Evolutionary conservation across 192 early-diverging fungal genomes (phyloP).

Genomic region (Coemansia sp.): DNA sequence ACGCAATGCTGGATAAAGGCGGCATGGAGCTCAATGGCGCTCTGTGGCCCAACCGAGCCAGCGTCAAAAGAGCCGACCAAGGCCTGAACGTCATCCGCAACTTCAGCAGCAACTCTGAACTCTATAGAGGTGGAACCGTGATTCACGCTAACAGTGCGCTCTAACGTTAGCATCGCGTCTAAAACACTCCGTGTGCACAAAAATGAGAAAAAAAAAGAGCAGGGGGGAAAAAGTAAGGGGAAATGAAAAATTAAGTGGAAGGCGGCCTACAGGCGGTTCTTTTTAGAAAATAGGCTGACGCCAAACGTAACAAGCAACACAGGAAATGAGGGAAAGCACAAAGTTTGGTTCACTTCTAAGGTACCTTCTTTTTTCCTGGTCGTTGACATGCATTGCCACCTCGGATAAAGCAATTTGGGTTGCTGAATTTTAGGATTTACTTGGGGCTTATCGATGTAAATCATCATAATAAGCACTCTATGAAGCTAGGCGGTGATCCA

Average conservation of each 20-base stretch:
- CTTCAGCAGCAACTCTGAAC: background rate
- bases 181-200: background rate
- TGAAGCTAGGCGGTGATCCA: background rate
- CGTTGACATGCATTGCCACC: too few relatives aligned
- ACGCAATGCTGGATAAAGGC: conserved; percentile 14
- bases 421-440: background rate
- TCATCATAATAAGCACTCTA: background rate
- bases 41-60: background rate
- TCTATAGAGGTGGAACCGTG: background rate
- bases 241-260: background rate
- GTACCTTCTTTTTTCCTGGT: too few relatives aligned
- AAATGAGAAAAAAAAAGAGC: background rate
- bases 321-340: too few relatives aligned
- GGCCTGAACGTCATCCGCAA: background rate
- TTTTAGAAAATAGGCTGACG: background rate
- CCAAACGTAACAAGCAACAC: too few relatives aligned
- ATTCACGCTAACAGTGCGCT: background rate
- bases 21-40: conserved; percentile 9
- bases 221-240: background rate
- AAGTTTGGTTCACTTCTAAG: too few relatives aligned
- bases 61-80: background rate
- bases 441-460: background rate
- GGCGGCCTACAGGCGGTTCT: background rate
- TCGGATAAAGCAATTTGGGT: background rate
- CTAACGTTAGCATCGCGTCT: background rate